Evolutionary conservation across 495 filamentous ascomycete genomes (phyloP).

Genomic region (Penicillium arizonense): DNA sequence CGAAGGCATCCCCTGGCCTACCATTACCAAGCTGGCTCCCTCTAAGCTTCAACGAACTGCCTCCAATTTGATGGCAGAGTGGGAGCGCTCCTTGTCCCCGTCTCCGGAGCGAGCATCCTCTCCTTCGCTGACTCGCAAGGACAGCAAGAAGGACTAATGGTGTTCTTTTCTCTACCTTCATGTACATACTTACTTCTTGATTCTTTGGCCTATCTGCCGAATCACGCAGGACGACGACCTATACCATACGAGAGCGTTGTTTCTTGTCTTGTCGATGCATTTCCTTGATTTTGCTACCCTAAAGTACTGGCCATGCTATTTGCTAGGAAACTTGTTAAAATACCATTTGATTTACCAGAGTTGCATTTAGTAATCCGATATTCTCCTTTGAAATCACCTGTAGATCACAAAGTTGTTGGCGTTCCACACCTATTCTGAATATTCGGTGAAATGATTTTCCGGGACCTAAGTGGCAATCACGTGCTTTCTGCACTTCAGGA

Average conservation of each 20-base stretch:
- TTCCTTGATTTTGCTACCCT: slow-evolving; percentile 13
- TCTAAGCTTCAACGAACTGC: slow-evolving; percentile 68
- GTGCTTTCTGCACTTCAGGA: slow-evolving; percentile 21
- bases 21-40: slow-evolving; percentile 62
- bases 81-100: slow-evolving; percentile 57
- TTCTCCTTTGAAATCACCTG: neutral
- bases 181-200: slow-evolving; percentile 21
- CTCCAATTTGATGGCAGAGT: slow-evolving; percentile 72
- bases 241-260: slow-evolving; percentile 31
- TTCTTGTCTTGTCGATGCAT: slow-evolving; percentile 15
- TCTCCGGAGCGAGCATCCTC: slow-evolving; percentile 29
- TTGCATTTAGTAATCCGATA: neutral
- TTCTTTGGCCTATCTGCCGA: slow-evolving; percentile 26
- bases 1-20: slow-evolving; percentile 67
- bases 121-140: slow-evolving; percentile 25
- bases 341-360: neutral
- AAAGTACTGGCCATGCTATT: slow-evolving; percentile 6
- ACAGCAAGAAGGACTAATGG: slow-evolving; percentile 38
- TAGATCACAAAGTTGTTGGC: neutral
- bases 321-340: neutral
- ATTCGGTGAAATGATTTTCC: neutral
- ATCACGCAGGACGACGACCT: slow-evolving; percentile 41
- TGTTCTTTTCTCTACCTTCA: slow-evolving; percentile 9
- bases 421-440: neutral
- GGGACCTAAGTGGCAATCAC: slow-evolving; percentile 8